Evolutionary conservation across 2,329 filamentous ascomycete species (phyloP).

Genomic region (Ophiostoma ips): DNA sequence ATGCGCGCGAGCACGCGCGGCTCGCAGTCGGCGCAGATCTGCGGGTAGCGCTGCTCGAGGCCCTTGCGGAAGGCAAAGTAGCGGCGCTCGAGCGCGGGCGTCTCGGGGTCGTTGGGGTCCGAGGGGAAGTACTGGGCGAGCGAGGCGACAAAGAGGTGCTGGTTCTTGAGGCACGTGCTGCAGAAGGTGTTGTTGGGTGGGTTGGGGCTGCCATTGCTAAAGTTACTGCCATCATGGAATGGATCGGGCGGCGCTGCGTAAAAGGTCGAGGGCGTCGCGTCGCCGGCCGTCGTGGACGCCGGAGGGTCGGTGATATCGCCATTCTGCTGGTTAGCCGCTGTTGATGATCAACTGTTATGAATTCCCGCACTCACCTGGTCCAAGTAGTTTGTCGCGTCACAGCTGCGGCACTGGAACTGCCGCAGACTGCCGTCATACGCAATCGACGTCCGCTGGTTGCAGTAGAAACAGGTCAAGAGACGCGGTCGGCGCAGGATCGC

Average conservation of each 20-base stretch:
- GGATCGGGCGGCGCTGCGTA: constrained; percentile 24
- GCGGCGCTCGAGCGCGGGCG: constrained; percentile 47
- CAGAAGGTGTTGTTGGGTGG: constrained; percentile 46
- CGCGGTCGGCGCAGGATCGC: constrained; percentile 27
- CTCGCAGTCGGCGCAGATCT: constrained; percentile 72
- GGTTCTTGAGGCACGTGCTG: constrained; percentile 72
- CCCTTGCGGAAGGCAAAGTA: constrained; percentile 57
- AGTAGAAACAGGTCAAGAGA: constrained; percentile 67
- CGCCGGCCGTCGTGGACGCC: constrained; percentile 38
- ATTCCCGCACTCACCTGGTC: constrained; percentile 48
- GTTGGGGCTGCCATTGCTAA: not conserved
- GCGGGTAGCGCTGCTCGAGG: constrained; percentile 74
- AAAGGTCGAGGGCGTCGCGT: constrained; percentile 28
- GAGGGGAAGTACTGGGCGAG: constrained; percentile 67
- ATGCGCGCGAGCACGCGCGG: constrained; percentile 58
- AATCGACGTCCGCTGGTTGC: constrained; percentile 52
- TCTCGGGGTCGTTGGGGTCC: constrained; percentile 40
- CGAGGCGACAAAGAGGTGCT: constrained; percentile 62
- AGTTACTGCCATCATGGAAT: constrained; percentile 14
- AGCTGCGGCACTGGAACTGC: constrained; percentile 61
- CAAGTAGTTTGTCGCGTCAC: constrained; percentile 78
- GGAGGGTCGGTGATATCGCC: constrained; percentile 86
- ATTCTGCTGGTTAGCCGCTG: constrained; percentile 37
- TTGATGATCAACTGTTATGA: not conserved
- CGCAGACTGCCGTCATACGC: constrained; percentile 42